Conservation (phyloP, 1,284 basidiomycete species). For the Gomphus sp. region DNA sequence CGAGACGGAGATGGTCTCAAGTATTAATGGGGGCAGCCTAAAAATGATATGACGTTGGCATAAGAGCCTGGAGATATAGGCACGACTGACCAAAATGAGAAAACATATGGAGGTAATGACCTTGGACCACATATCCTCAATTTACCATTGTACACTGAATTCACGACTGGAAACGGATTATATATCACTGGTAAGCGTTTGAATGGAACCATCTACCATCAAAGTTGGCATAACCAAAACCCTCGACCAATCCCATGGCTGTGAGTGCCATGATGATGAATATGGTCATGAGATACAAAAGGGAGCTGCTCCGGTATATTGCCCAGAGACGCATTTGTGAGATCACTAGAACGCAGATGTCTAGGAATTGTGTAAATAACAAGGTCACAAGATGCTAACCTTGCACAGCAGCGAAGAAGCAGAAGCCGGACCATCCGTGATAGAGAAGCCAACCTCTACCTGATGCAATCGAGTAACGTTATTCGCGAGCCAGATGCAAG, state of each 20-base stretch:
- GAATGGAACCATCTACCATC: background rate
- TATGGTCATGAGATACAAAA: background rate
- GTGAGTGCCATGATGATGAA: background rate
- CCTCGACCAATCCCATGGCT: conserved; percentile 3
- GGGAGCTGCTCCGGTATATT: conserved; percentile 1
- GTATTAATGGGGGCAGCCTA: conserved; percentile 6
- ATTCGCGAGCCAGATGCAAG: background rate
- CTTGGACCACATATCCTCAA: conserved; percentile 6
- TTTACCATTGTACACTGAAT: too few relatives aligned
- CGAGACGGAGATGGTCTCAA: conserved; percentile 2
- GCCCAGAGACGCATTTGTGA: conserved; percentile 10
- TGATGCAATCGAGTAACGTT: background rate
- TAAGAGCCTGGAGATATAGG: background rate
- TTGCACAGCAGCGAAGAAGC: conserved; percentile 10
- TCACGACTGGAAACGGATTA: too few relatives aligned
- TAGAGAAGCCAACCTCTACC: conserved; percentile 3
- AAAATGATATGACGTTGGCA: background rate
- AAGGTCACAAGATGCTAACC: background rate
- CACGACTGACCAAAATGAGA: conserved; percentile 2
- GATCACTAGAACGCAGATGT: background rate
- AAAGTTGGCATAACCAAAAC: background rate
- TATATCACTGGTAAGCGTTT: background rate
- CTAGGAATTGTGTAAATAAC: background rate
- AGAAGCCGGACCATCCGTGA: conserved; percentile 8
- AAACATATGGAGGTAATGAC: background rate